Evolutionary conservation across 139 green algal species (phyloP), one percentile per base, ranked within the genome.

Genomic region (Parachlorella kessleri): DNA sequence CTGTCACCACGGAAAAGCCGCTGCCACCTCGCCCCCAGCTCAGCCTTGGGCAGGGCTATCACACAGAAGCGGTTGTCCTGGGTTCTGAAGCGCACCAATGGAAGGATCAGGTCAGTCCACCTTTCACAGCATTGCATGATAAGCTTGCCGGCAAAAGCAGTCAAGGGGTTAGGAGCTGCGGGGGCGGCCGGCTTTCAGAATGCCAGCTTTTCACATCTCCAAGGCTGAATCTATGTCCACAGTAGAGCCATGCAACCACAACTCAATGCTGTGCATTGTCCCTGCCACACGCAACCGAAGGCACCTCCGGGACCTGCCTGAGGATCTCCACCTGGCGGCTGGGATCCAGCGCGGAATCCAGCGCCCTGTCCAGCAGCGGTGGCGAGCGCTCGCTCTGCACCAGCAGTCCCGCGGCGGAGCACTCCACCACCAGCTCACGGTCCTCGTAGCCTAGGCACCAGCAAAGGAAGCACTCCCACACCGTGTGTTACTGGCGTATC

Each of bases 1-100:
- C 54, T 78, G 77, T 95, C 91, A 6, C 91, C 91, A 8, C 76
- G 38, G 55, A 95, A 95, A 55, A 93, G 67, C 30, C 77, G 59
- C 39, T 36, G 70, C 91, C 89, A 95, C 0, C 55, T 54, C 66
- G 88, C 23, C 0, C 89, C 89, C 32, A 59, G 53, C 38, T 86
- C 64, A 1, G 41, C 74, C 66, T 95, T 95, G 2, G 69, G 75
- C 5, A 95, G 48, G 3, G 28, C 26, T 30, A 91, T 18, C 3
- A 79, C 81, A 33, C 90, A 77, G 5, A 88, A n/a, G 23, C 81
- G 77, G 55, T 91, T 91, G 84, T 95, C 89, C 35, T 82, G 5
- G 0, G 84, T 86, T 28, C 72, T 78, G 78, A 68, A 84, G 35
- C 26, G 33, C n/a, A n/a, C n/a, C n/a, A n/a, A n/a, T n/a, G n/a